Evolutionary conservation across 129 eudicot genomes (phyloP), one percentile per base, ranked within the genome.

Genomic region (Flaveria linearis): DNA sequence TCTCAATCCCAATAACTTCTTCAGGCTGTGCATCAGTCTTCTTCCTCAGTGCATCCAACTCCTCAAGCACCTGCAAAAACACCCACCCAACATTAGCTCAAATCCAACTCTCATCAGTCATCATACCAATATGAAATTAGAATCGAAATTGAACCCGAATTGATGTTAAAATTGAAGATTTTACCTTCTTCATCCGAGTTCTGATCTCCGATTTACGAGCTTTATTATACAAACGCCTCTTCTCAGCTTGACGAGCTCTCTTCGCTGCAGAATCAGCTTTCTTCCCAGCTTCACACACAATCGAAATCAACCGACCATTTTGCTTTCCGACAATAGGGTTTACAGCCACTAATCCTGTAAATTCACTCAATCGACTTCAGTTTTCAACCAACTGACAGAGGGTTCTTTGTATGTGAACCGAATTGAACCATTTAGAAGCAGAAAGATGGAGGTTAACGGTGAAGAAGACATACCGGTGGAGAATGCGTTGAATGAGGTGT

Each of bases 171-270:
- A 7, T 18, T 55, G 62, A 55, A 30, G 17, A 30, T 63, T 7
- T 63, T 41, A 93, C 98, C 97, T 91, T 91, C 82, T 69, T 94
- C 92, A 94, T 94, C 30, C 98, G 85, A 72, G 98, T 94, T 77
- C 82, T 82, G 23, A 91, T 58, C 72, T 94, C 97, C 0, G 98
- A 91, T 75, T 94, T 94, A 1, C 81, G 75, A n/a, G 97, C 69
- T 82, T 91, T 89, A 49, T 94, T 81, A 30, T 86, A 84, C 4
- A 87, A n/a, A 5, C 97, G 82, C 49, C 98, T 86, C 80, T 89
- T 91, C 88, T 94, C 98, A 7, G 93, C 76, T 68, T 94, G 98
- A 5, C 98, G 87, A 63, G 90, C 88, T 69, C 98, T 84, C 74
- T 94, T 94, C 13, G 87, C 97, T 13, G 98, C 97, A 1, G 97